Percentiles rank a stretch among this genome's conserved stretches.
phyloP scores from a whole-genome alignment of 257 asterid genomes.

The Mitragyna speciosa region DNA sequence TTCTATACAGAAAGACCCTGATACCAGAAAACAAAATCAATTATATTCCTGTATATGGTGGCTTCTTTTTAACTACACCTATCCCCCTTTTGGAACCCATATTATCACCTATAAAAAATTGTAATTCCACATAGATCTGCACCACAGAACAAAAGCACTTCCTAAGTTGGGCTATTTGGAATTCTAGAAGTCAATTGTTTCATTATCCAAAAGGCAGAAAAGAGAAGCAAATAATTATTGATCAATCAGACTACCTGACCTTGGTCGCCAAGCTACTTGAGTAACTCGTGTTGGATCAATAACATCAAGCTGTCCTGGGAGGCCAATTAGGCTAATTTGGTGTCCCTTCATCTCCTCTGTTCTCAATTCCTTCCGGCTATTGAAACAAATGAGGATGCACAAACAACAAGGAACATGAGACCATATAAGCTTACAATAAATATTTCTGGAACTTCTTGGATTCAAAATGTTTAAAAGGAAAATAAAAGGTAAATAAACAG shows the following conservation, averaged over 20 bases:
- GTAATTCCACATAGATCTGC: not conserved
- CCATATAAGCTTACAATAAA: not conserved
- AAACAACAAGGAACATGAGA: not conserved
- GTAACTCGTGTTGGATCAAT: constrained; percentile 63
- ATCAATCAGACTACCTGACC: constrained; percentile 71
- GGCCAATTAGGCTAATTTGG: constrained; percentile 24
- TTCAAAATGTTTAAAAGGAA: no score
- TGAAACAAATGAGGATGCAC: constrained; percentile 21
- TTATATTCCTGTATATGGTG: constrained; percentile 4
- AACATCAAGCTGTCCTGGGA: constrained; percentile 25
- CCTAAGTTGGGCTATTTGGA: not conserved
- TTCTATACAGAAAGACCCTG: constrained; percentile 76
- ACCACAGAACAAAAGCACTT: not conserved
- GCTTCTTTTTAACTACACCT: not conserved
- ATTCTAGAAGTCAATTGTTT: constrained; percentile 1
- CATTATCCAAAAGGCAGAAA: constrained; percentile 14
- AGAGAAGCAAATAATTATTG: constrained; percentile 21
- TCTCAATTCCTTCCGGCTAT: constrained; percentile 54
- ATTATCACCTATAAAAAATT: not conserved
- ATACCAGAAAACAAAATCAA: constrained; percentile 32
- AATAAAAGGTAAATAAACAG: not conserved
- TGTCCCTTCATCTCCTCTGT: constrained; percentile 43
- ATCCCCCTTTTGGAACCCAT: no score
- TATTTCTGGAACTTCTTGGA: not conserved
- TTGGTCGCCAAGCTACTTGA: constrained; percentile 85